Evolutionary conservation across 257 asterid genomes (phyloP), one percentile per base, ranked within the genome.

Genomic region (Przewalskia tangutica): DNA sequence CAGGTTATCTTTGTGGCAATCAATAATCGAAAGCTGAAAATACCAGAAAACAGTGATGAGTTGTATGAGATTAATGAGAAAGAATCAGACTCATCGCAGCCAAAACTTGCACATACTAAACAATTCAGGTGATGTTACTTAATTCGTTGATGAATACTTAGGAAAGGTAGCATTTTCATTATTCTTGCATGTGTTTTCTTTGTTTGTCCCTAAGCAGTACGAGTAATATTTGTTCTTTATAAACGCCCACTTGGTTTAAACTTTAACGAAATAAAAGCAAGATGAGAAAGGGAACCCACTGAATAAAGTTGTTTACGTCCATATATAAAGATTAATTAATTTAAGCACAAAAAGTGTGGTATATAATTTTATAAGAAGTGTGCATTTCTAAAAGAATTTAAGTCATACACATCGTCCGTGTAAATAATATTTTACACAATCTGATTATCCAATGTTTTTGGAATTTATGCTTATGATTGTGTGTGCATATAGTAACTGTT

Each of bases 31-130:
- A 66, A 82, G 6, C 77, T 89, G 65, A 51, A 89, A 36, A 77
- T 48, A 58, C 91, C 95, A 4, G 87, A 86, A 80, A 87, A 82
- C 60, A 82, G 89, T 2, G 87, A 79, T 18, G 96, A 92, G 84
- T 77, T 95, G 27, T 86, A 91, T 44, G 99, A 95, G 89, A 86
- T 88, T 83, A 84, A 83, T 58, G 97, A 91, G 46, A 90, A 93
- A 70, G 92, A 88, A 51, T 81, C 86, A 0, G 85, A 78, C 27
- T 84, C 90, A 3, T 53, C 77, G 0, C 84, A 88, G 9, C 38
- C 80, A 42, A 93, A 84, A 82, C 84, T 95, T 51, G 88, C 86
- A 58, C 97, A 90, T 79, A 93, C 95, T 5, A 83, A 87, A 8
- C 96, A 95, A 86, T 92, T 95, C 86, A 90, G 93, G 98, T 95